Conservation (phyloP, 805 yeast species). For the Hanseniaspora vineae region DNA sequence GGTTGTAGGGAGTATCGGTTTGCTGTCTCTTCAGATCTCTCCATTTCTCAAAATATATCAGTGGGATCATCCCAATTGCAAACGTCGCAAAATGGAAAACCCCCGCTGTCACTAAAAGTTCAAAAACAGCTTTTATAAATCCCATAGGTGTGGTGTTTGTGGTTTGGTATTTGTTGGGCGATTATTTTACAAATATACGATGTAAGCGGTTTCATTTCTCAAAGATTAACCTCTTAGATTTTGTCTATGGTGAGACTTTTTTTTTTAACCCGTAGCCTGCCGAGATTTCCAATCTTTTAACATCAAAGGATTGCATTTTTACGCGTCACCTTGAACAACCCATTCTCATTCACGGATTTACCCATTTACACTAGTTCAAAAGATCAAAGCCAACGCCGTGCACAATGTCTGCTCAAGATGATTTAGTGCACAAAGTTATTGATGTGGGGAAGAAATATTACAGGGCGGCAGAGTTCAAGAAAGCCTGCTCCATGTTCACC, state of each 20-base stretch:
- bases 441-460: slow-evolving; percentile 18
- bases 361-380: background rate
- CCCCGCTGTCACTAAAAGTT: slow-evolving; percentile 8
- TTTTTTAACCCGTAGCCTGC: no score
- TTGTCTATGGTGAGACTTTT: no score
- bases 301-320: no score
- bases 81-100: slow-evolving; percentile 15
- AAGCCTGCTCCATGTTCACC: slow-evolving; percentile 17
- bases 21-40: slow-evolving; percentile 4
- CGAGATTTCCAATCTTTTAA: no score
- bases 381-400: no score
- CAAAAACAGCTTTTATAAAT: background rate
- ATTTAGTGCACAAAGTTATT: slow-evolving; percentile 16
- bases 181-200: no score
- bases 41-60: slow-evolving; percentile 10
- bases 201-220: no score
- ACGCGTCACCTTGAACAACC: no score
- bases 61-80: slow-evolving; percentile 19
- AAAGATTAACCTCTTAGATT: no score
- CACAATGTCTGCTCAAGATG: background rate
- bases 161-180: background rate
- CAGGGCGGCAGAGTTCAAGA: slow-evolving; percentile 12
- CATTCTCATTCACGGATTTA: no score
- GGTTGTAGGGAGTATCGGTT: slow-evolving; percentile 6
- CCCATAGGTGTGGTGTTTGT: background rate